Conservation (phyloP, 306 rosid genomes). For the Herpetospermum pedunculosum region DNA sequence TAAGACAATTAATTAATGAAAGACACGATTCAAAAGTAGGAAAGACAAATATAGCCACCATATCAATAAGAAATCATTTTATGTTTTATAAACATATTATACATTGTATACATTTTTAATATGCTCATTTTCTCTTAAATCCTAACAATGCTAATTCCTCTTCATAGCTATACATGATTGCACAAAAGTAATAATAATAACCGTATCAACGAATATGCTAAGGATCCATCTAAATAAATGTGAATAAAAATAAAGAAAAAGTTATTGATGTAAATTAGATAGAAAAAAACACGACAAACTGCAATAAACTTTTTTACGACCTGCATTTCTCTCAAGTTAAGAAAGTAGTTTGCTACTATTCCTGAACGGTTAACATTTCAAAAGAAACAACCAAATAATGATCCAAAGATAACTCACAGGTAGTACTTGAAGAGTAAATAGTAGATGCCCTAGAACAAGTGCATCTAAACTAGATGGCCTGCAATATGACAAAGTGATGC, state of each 20-base stretch:
- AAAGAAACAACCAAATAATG: neutral
- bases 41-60: neutral
- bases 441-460: constrained; percentile 67
- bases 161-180: neutral
- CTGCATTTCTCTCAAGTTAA: neutral
- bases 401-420: constrained; percentile 56
- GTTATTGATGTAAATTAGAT: neutral
- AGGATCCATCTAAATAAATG: neutral
- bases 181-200: neutral
- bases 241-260: neutral
- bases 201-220: neutral
- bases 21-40: neutral
- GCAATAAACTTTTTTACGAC: neutral
- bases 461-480: constrained; percentile 98
- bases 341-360: neutral
- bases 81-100: neutral
- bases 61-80: neutral
- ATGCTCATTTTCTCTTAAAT: neutral
- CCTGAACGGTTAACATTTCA: neutral
- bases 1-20: neutral
- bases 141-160: neutral
- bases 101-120: neutral
- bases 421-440: constrained; percentile 60
- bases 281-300: neutral
- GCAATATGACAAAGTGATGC: constrained; percentile 3